Evolutionary conservation across 2,329 filamentous ascomycete genomes (phyloP).

Genomic region (Aspergillus aculeatinus): DNA sequence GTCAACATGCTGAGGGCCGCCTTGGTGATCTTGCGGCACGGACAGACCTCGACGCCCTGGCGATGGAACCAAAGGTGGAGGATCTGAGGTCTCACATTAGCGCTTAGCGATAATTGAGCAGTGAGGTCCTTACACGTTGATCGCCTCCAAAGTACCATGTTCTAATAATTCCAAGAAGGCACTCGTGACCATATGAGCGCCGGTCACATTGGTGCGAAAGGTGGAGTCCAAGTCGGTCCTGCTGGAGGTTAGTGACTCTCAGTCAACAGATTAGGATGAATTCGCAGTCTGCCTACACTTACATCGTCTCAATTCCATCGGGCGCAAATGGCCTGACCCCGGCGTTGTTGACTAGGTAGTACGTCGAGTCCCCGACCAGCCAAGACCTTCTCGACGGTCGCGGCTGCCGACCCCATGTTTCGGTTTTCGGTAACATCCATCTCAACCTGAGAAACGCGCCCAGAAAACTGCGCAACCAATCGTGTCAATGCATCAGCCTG

Average conservation of each 20-base stretch:
- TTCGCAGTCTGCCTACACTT: not conserved
- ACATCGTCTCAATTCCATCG: slow-evolving; percentile 19
- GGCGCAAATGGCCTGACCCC: slow-evolving; percentile 21
- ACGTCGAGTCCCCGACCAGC: slow-evolving; percentile 38
- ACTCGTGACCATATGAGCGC: slow-evolving; percentile 37
- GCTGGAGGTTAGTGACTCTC: too few relatives aligned
- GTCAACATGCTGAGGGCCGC: slow-evolving; percentile 51
- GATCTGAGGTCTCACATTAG: slow-evolving; percentile 28
- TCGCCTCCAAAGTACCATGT: slow-evolving; percentile 39
- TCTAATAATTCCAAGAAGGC: slow-evolving; percentile 37
- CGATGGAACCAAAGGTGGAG: slow-evolving; percentile 44
- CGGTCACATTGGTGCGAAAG: slow-evolving; percentile 35
- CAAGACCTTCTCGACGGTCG: slow-evolving; percentile 32
- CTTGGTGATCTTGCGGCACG: slow-evolving; percentile 46
- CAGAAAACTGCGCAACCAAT: slow-evolving; percentile 31
- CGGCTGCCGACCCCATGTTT: slow-evolving; percentile 37
- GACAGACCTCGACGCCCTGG: slow-evolving; percentile 20
- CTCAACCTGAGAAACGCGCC: slow-evolving; percentile 35
- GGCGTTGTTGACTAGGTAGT: slow-evolving; percentile 30
- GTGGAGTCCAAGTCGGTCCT: not conserved
- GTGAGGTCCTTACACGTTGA: slow-evolving; percentile 37
- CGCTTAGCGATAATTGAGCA: not conserved
- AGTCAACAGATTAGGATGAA: too few relatives aligned
- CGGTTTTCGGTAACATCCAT: slow-evolving; percentile 38
- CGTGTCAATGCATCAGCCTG: slow-evolving; percentile 28